Percentiles rank a stretch among this genome's conserved stretches.
phyloP scores from a whole-genome alignment of 2,329 filamentous ascomycete species.

The Hansfordia pulvinata region DNA sequence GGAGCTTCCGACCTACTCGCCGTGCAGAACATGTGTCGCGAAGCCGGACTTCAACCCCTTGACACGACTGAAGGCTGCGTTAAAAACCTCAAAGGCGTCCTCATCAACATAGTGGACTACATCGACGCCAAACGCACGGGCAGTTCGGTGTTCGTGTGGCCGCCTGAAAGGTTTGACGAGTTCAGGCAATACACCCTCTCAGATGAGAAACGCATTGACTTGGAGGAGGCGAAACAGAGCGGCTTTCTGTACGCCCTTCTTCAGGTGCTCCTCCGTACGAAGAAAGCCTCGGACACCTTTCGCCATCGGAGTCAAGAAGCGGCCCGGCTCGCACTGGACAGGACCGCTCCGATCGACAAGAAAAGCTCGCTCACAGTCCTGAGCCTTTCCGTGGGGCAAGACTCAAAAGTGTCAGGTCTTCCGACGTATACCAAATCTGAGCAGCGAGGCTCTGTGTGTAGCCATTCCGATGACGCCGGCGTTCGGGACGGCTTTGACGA shows the following conservation, averaged over 20 bases:
- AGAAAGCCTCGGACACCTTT: too few species aligned
- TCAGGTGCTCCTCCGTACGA: too few species aligned
- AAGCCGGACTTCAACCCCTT: conserved; percentile 6
- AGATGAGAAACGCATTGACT: conserved; percentile 6
- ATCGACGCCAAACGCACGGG: conserved; percentile 8
- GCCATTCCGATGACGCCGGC: too few species aligned
- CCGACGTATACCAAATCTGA: too few species aligned
- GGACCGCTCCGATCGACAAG: too few species aligned
- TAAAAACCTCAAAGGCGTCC: conserved; percentile 7
- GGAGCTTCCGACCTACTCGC: conserved; percentile 2
- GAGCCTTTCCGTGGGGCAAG: too few species aligned
- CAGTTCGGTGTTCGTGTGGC: conserved; percentile 10
- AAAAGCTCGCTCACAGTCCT: too few species aligned
- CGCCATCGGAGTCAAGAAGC: too few species aligned
- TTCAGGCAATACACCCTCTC: conserved; percentile 10
- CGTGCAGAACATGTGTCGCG: conserved; percentile 9
- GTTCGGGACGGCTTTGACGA: too few species aligned
- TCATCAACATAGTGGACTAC: conserved; percentile 16
- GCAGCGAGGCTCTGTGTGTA: too few species aligned
- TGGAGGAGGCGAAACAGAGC: conserved; percentile 5
- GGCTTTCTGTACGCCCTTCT: conserved; percentile 9
- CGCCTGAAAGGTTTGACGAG: conserved; percentile 5
- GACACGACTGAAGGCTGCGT: conserved; percentile 8
- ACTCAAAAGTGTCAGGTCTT: too few species aligned
- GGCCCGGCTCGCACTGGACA: too few species aligned